Evolutionary conservation across 208 protist species (phyloP), one percentile per base, ranked within the genome.

Genomic region (Wallacemonas sp.): DNA sequence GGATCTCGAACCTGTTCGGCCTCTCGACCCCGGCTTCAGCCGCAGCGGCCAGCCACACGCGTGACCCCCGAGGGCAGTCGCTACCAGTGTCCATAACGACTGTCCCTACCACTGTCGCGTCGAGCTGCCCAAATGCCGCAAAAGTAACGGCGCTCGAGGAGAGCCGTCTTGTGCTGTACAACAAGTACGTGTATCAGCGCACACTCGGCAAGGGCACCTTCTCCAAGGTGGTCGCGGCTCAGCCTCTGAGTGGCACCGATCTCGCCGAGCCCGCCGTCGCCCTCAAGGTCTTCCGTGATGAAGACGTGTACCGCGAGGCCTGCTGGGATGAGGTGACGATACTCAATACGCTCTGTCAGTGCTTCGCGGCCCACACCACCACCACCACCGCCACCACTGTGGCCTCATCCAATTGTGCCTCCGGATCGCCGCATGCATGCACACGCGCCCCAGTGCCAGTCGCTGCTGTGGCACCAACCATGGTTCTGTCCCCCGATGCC

Each of bases 181-280:
- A 79, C 61, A 72, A 75, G 32, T 94, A 87, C 68, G 44, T 84
- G 32, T 81, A 83, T 47, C 55, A 77, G 30, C 72, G 76, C 38
- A 78, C 72, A 32, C 69, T 94, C 2, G 88, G 88, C 27, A 90
- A 90, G 61, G 88, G 88, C 2, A 94, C 88, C 11, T 94, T 84
- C 76, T 82, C 85, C 16, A 94, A 92, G 68, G 88, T 94, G 27
- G 85, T 92, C 34, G 33, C 55, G 5, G 55, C 19, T 16, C n/a
- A 33, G 21, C 21, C 36, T 5, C 9, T 49, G 44, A 21, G 17
- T 49, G 48, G 6, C 9, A 11, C 57, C 24, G 19, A 5, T 19
- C 23, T 19, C 60, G 41, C 30, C 21, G 62, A 55, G 17, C 56
- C 65, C 36, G 55, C 55, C 9, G 82, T 84, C 19, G 88, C 88